phyloP scores from a whole-genome alignment of 2,329 filamentous ascomycete genomes.

The Fusarium newnesense region DNA sequence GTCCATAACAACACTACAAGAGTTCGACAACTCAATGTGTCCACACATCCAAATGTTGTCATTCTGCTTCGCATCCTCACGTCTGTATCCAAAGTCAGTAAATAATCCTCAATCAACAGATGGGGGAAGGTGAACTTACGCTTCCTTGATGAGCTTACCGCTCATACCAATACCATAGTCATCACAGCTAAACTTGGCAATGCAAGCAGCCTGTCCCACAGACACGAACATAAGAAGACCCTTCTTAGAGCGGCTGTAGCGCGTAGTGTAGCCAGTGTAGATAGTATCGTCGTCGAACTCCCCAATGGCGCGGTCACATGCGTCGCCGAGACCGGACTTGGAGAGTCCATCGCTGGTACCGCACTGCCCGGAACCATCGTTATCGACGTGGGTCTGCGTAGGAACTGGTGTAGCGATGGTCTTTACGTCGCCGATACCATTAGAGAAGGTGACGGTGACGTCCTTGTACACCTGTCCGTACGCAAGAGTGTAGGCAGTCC shows the following conservation, averaged over 20 bases:
- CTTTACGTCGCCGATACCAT: neutral
- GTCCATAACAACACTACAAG: conserved; percentile 17
- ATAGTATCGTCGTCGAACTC: conserved; percentile 4
- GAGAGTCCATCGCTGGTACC: conserved; percentile 11
- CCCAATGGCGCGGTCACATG: conserved; percentile 13
- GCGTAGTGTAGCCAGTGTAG: conserved; percentile 10
- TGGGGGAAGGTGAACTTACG: neutral
- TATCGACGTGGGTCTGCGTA: conserved; percentile 5
- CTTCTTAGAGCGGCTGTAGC: conserved; percentile 11
- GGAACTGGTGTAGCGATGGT: conserved; percentile 8
- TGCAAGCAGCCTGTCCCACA: conserved; percentile 1
- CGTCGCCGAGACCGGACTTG: conserved; percentile 1
- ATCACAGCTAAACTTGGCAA: conserved; percentile 26
- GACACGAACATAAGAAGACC: conserved; percentile 5
- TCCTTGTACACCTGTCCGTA: neutral
- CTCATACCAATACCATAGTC: conserved; percentile 31
- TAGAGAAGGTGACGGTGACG: neutral
- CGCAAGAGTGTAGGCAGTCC: neutral
- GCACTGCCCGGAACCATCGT: conserved; percentile 8
- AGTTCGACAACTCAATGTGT: conserved; percentile 16
- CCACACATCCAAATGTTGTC: conserved; percentile 19
- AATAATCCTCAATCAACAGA: rapidly evolving
- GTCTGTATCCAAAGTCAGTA: neutral
- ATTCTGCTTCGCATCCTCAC: conserved; percentile 5
- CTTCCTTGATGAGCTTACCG: conserved; percentile 10